Conservation (phyloP, 2,329 filamentous ascomycete species). For the Seiridium cupressi region DNA sequence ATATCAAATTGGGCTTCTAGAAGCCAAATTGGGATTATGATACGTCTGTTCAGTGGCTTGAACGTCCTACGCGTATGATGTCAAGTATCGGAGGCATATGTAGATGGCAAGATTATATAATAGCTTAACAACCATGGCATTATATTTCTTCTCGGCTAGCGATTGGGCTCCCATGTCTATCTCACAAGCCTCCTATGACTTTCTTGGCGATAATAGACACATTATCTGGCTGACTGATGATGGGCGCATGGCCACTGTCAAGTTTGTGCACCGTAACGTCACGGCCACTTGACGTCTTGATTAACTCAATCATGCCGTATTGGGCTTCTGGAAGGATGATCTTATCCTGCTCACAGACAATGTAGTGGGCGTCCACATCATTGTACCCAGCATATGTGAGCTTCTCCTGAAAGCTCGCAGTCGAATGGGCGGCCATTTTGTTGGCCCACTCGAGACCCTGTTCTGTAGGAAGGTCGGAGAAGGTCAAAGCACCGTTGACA, state of each 20-base stretch:
- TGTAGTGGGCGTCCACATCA: constrained; percentile 36
- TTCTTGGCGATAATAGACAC: no score
- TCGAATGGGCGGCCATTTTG: constrained; percentile 26
- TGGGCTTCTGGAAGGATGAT: constrained; percentile 30
- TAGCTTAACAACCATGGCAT: no score
- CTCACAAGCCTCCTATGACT: no score
- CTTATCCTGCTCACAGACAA: constrained; percentile 34
- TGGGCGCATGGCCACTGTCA: constrained; percentile 27
- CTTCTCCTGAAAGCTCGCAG: constrained; percentile 27
- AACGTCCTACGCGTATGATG: no score
- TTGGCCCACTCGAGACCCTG: constrained; percentile 13
- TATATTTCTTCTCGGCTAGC: no score
- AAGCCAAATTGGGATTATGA: no score
- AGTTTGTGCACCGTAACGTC: constrained; percentile 36
- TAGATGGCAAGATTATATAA: no score
- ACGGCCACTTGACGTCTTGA: constrained; percentile 20
- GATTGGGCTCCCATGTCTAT: no score
- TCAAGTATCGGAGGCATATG: no score
- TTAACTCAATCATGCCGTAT: constrained; percentile 24
- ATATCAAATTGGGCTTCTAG: no score
- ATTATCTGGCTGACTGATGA: no score
- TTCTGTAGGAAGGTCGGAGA: constrained; percentile 24
- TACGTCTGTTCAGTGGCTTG: no score
- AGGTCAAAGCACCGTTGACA: constrained; percentile 12
- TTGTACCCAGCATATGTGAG: constrained; percentile 38